phyloP scores from a whole-genome alignment of 2,329 filamentous ascomycete genomes.

The Colletotrichum phormii region DNA sequence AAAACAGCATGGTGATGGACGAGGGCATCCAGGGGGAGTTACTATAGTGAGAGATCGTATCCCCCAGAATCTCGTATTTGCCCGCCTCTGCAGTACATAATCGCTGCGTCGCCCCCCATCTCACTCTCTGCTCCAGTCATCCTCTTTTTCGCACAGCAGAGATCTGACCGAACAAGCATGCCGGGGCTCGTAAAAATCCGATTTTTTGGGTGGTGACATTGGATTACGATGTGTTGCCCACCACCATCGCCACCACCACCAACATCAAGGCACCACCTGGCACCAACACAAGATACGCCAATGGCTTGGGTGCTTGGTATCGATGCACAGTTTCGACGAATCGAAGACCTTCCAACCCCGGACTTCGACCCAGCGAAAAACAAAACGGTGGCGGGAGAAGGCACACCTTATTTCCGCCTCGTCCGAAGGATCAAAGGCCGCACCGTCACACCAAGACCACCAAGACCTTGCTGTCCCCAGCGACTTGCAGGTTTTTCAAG shows the following conservation, averaged over 20 bases:
- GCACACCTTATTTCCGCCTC: constrained; percentile 12
- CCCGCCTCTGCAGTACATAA: constrained; percentile 26
- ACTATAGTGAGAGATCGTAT: neutral
- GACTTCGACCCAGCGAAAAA: constrained; percentile 1
- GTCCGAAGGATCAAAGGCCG: constrained; percentile 4
- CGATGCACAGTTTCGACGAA: neutral
- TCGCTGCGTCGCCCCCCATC: constrained; percentile 3
- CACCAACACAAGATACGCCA: neutral
- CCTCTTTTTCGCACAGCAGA: neutral
- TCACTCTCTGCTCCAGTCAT: neutral
- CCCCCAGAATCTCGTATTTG: constrained; percentile 13
- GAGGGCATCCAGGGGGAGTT: neutral
- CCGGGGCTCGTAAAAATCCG: neutral
- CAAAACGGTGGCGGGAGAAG: neutral
- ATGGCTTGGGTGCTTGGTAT: neutral
- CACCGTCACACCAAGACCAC: constrained; percentile 12
- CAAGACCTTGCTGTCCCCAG: constrained; percentile 7
- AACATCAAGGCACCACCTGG: neutral
- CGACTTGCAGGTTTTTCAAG: neutral
- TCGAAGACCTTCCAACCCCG: neutral
- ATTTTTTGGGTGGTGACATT: neutral
- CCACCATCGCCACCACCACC: neutral
- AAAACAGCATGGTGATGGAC: constrained; percentile 11
- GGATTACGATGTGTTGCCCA: neutral
- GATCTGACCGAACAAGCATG: neutral